Evolutionary conservation across 1,284 basidiomycete genomes (phyloP).

Genomic region (Quambalaria eucalypti): DNA sequence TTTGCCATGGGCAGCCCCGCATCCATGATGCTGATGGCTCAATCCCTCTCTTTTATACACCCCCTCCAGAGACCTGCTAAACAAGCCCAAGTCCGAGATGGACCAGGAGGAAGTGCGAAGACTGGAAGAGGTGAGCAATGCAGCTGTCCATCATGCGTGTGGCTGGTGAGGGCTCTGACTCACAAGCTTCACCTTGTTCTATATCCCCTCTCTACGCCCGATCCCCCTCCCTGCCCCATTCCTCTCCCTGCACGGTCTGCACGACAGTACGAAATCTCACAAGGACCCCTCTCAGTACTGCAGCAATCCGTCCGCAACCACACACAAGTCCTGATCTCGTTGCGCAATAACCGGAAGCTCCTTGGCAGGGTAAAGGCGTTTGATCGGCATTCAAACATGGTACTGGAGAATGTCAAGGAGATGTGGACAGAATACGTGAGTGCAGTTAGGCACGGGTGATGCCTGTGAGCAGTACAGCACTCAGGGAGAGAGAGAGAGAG

Average conservation of each 20-base stretch:
- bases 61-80: slow-evolving; percentile 48
- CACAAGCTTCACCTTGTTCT: too few relatives aligned
- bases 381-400: slow-evolving; percentile 98
- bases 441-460: background rate
- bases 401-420: slow-evolving; percentile 50
- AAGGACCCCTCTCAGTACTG: slow-evolving; percentile 85
- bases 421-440: slow-evolving; percentile 87
- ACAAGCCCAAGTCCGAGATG: slow-evolving; percentile 91
- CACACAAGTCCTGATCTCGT: slow-evolving; percentile 90
- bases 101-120: slow-evolving; percentile 92
- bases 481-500: too few relatives aligned
- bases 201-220: too few relatives aligned
- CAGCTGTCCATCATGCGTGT: background rate
- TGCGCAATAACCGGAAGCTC: slow-evolving; percentile 97
- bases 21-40: too few relatives aligned
- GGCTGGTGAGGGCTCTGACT: slow-evolving; percentile 36
- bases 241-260: background rate
- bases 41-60: background rate
- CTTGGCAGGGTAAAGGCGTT: slow-evolving; percentile 97
- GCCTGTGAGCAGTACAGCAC: background rate
- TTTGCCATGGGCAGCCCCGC: background rate
- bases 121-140: slow-evolving; percentile 55
- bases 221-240: background rate
- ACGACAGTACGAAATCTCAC: slow-evolving; percentile 41
- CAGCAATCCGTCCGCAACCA: slow-evolving; percentile 97